A percentile compares a stretch with the other conserved stretches of the same genome.
Evolutionary conservation across 1,284 basidiomycete species (phyloP).

Genomic region (Cryptococcus amylolentus): DNA sequence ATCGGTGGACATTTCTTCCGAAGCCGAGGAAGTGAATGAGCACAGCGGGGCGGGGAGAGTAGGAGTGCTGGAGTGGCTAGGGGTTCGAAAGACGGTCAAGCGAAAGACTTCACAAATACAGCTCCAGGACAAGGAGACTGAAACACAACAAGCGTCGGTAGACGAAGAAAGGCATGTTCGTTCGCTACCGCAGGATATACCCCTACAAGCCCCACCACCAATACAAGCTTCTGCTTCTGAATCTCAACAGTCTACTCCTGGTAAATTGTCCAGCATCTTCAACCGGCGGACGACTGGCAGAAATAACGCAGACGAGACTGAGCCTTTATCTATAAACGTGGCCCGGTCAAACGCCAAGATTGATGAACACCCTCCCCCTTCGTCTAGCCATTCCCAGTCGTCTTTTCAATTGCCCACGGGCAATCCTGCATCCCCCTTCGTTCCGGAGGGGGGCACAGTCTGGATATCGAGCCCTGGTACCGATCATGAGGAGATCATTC

Average conservation of each 20-base stretch:
- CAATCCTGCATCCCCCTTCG: conserved; percentile 13
- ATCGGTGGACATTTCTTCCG: neutral
- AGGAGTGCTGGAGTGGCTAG: conserved; percentile 42
- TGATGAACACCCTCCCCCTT: conserved; percentile 11
- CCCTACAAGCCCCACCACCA: neutral
- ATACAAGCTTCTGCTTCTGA: conserved; percentile 2
- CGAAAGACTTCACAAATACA: conserved; percentile 32
- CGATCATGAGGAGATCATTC: conserved; percentile 33
- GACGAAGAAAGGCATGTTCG: neutral
- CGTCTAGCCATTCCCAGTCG: conserved; percentile 15
- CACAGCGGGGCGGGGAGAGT: conserved; percentile 9
- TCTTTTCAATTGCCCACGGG: conserved; percentile 23
- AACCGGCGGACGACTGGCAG: conserved; percentile 17
- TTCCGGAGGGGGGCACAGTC: conserved; percentile 4
- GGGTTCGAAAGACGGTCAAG: conserved; percentile 34
- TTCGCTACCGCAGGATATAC: neutral
- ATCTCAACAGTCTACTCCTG: conserved; percentile 6
- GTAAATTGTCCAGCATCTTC: conserved; percentile 19
- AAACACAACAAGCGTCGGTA: neutral
- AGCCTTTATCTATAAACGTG: conserved; percentile 1
- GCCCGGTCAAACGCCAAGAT: conserved; percentile 1
- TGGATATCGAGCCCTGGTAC: conserved; percentile 24
- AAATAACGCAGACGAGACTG: conserved; percentile 7
- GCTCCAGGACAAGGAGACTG: conserved; percentile 8
- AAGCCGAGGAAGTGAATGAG: neutral